Base-by-base conservation (phyloP, 2,329 filamentous ascomycete species). In the Aspergillus sp. region DNA sequence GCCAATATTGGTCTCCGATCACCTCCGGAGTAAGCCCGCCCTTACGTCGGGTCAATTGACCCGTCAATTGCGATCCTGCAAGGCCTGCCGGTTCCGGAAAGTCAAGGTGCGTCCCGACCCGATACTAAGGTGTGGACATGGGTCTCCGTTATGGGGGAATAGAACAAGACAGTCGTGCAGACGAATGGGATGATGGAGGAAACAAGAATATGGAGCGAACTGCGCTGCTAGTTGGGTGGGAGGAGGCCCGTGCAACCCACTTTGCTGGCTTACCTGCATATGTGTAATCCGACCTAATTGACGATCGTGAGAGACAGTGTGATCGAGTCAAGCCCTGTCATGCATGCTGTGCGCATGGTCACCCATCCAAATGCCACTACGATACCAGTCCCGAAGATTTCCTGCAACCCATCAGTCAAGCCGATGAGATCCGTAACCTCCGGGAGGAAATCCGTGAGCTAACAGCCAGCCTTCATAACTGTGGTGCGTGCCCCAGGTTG, bases 301-400 rank as follows among this genome's bases (percentile, higher is more conserved):
- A 58, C 57, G 42, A 55, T 58, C n/a, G 42, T 32, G 8, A 23
- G 49, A 30, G 27, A 52, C 66, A 77, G 74, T 77, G 74, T 62
- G 74, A 77, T 59, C 73, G 74, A 50, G 71, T 77, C 25, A 73
- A 73, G 58, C 74, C 74, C 57, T 77, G 74, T 59, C 73, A 77
- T 60, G 74, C 74, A 54, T 77, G 74, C 61, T 77, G 74, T 59
- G 73, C 74, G 7, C 74, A 77, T 64, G 74, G 74, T 3, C 74
- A 77, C 54, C 74, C 74, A 0, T 76, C 74, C 15, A 72, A 73
- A 64, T 77, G 74, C 57, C 68, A 73, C 10, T 77, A 76, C 60
- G 74, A 77, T n/a, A 64, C 59, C 6, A 57, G 68, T 8, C 66
- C 71, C 3, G 74, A 73, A 7, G 74, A 76, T 30, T 72, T 73